Base-by-base conservation (phyloP, 768 basidiomycete genomes). In the Xerocomellus amylosporus region DNA sequence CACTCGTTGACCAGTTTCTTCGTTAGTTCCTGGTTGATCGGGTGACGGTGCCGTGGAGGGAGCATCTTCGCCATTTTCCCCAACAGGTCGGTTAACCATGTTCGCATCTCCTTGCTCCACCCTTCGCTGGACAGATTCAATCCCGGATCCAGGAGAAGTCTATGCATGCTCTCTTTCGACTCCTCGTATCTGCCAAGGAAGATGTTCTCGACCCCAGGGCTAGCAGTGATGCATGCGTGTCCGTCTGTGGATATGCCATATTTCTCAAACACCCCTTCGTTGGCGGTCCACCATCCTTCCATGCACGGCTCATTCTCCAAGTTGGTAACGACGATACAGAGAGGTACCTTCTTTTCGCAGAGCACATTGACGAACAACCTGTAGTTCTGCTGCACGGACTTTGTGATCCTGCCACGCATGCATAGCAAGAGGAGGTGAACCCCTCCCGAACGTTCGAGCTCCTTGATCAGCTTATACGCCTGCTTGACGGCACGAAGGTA, bases 211-310 rank as follows among this genome's bases (percentile, higher is more conserved):
- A 58, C 51, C 17, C 74, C 68, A 15, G 62, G 54, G 39, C 47
- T 68, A 14, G 74, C 69, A 14, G 75, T 76, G 56, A 78, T 67
- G 54, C 78, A 78, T 4, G 75, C 78, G 19, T 74, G 70, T 15
- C 70, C 74, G 13, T 58, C 33, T 0, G 65, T 54, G 33, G 48
- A 41, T 58, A 78, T 74, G 2, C 60, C 62, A 39, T 67, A 65
- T 14, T 19, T 36, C 39, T 52, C 53, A 53, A 79, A 78, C 4
- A 28, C 40, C 13, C 33, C 31, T 44, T 70, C n/a, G 53, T 77
- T 77, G 34, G 49, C 31, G 15, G 43, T 37, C 77, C 75, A 78
- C 77, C 77, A 78, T 24, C 37, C 59, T 5, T 71, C 69, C 65
- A 74, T 72, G 24, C 60, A 60, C 3, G 33, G 54, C 33, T 75